Conservation (phyloP, 1,284 basidiomycete species). For the Volvariella surrecta region DNA sequence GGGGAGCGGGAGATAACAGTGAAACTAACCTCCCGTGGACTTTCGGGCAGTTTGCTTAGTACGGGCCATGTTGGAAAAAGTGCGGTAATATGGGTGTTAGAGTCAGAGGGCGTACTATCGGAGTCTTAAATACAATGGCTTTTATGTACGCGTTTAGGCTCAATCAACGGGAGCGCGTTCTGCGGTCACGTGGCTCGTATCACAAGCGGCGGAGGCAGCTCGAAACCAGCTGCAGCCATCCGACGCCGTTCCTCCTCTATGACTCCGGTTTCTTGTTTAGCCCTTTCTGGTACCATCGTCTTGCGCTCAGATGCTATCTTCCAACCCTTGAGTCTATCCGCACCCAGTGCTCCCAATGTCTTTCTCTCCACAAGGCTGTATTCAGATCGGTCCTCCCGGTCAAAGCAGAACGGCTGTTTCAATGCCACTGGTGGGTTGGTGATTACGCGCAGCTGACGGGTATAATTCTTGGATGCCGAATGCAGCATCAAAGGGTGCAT, state of each 20-base stretch:
- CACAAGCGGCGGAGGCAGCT: neutral
- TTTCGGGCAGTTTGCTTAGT: constrained; percentile 24
- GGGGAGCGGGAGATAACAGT: neutral
- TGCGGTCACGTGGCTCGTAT: constrained; percentile 12
- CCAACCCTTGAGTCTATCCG: constrained; percentile 33
- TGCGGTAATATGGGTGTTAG: neutral
- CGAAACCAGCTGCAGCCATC: constrained; percentile 10
- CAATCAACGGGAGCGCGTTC: constrained; percentile 14
- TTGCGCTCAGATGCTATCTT: constrained; percentile 28
- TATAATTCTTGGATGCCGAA: constrained; percentile 51
- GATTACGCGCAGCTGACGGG: constrained; percentile 45
- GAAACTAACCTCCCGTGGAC: constrained; percentile 49
- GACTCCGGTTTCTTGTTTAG: constrained; percentile 28
- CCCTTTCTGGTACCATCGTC: constrained; percentile 30
- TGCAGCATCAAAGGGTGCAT: constrained; percentile 60
- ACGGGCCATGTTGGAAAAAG: constrained; percentile 20
- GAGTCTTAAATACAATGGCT: constrained; percentile 14
- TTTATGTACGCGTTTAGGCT: constrained; percentile 20
- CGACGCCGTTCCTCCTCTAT: constrained; percentile 27
- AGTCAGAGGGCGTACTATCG: constrained; percentile 11
- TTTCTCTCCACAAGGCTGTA: constrained; percentile 44
- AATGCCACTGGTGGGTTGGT: constrained; percentile 53
- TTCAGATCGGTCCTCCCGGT: constrained; percentile 32
- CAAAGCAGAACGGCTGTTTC: constrained; percentile 44
- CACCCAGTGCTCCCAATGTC: constrained; percentile 44